Evolutionary conservation across 164 flowering plant species (phyloP), one percentile per base, ranked within the genome.

Genomic region (Buxus sempervirens): DNA sequence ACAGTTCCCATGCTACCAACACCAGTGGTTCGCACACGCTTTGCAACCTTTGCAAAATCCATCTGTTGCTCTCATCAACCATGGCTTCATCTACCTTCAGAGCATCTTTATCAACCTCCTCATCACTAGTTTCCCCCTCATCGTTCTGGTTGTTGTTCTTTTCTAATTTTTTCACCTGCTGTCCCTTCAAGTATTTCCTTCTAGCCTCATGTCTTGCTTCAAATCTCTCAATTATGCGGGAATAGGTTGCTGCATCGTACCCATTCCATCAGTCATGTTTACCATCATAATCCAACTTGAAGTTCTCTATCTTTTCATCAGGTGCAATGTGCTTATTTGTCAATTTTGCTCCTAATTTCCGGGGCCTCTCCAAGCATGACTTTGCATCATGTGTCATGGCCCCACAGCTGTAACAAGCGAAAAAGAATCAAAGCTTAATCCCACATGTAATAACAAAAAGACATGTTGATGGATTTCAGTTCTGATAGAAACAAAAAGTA

Each of bases 1-100:
- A 88, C 90, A 66, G 93, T 88, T 77, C 90, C 93, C 5, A 90
- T 88, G 76, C 88, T 86, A 10, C 90, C 93, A 76, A 90, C 91
- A 66, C 87, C 93, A 0, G 90, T 86, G 4, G 93, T 88, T 16
- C 88, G 86, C 48, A 86, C 93, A 83, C 88, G 87, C 78, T 88
- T 88, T 70, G 86, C 90, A 70, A 88, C 93, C 80, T 88, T 88
- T 8, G 90, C 93, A 74, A 86, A 86, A 59, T 86, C 86, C 84
- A 82, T 82, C 54, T 84, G 86, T 65, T 81, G 69, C 86, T 86
- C 54, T 86, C 90, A 70, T 85, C 89, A 71, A 87, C 87, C 72
- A 82, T 85, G 41, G 89, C 89, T 76, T 87, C 91, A 69, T 84
- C 86, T 24, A 82, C 80, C 67, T 65, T 84, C 42, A 84, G 36